Evolutionary conservation across 202 grass and related monocot species (phyloP).

Genomic region (Zizania palustris): DNA sequence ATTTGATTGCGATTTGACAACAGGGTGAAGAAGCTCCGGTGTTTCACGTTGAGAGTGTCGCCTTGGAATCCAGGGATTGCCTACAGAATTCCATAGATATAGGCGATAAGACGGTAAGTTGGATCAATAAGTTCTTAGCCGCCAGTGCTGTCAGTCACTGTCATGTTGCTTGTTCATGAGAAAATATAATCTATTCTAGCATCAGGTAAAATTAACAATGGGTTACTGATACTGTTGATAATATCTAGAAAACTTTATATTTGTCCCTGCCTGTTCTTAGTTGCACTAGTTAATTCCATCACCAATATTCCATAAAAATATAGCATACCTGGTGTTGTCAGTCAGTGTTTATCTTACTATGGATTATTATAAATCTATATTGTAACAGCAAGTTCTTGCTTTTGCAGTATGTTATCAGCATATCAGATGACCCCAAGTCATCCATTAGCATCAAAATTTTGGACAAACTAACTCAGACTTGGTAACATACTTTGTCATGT

Average conservation of each 20-base stretch:
- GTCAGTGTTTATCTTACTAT: slow-evolving; percentile 5
- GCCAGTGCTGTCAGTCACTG: background rate
- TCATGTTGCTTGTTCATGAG: slow-evolving; percentile 16
- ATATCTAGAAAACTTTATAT: background rate
- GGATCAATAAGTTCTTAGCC: background rate
- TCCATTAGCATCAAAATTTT: slow-evolving; percentile 61
- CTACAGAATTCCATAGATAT: slow-evolving; percentile 28
- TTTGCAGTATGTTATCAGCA: slow-evolving; percentile 80
- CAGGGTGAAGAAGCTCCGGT: slow-evolving; percentile 74
- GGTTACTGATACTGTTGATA: background rate
- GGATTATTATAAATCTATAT: slow-evolving; percentile 16
- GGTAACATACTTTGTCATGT: slow-evolving; percentile 50
- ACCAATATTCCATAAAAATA: background rate
- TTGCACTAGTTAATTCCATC: slow-evolving; percentile 9
- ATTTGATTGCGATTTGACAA: slow-evolving; percentile 8
- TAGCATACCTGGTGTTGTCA: background rate
- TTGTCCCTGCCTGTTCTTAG: background rate
- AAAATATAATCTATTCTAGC: background rate
- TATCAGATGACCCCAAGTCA: slow-evolving; percentile 49
- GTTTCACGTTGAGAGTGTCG: slow-evolving; percentile 38
- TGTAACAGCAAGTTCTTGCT: slow-evolving; percentile 31
- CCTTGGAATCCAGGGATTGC: slow-evolving; percentile 28
- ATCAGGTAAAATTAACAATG: background rate
- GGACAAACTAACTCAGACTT: slow-evolving; percentile 60
- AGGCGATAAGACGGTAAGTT: slow-evolving; percentile 53